Conservation (phyloP, 2,329 filamentous ascomycete genomes). For the Cadophora sp. region DNA sequence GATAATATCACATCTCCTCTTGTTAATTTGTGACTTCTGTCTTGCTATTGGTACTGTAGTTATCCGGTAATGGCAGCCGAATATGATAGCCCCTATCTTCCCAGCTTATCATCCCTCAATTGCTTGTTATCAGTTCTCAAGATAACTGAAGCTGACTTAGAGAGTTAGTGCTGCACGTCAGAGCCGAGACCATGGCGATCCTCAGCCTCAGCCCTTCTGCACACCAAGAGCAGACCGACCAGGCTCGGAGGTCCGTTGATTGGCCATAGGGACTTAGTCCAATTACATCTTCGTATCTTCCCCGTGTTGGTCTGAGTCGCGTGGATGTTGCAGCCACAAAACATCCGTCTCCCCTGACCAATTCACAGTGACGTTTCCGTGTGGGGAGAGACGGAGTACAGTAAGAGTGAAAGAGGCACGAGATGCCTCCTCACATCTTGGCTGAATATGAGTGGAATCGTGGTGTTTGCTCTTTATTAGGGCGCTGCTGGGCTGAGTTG, state of each 20-base stretch:
- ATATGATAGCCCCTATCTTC: no score
- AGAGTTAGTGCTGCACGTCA: neutral
- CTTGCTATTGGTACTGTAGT: no score
- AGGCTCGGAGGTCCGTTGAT: constrained; percentile 4
- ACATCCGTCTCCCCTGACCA: neutral
- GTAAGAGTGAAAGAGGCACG: no score
- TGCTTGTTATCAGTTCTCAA: no score
- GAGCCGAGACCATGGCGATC: constrained; percentile 9
- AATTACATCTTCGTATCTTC: neutral
- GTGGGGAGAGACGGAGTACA: neutral
- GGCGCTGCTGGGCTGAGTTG: neutral
- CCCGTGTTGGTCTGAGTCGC: constrained; percentile 13
- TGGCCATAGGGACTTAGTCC: neutral
- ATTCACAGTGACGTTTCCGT: neutral
- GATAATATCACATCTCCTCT: no score
- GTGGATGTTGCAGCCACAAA: constrained; percentile 5
- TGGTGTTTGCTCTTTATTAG: neutral
- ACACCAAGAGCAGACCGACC: neutral
- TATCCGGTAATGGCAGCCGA: no score
- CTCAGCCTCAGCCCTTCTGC: constrained; percentile 3
- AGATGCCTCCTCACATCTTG: neutral
- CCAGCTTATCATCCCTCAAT: no score
- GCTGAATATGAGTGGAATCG: neutral
- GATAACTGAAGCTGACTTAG: neutral
- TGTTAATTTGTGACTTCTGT: no score